Percentiles rank a stretch among this genome's conserved stretches.
Conservation (phyloP, 768 basidiomycete species). For the Trametes gibbosa region DNA sequence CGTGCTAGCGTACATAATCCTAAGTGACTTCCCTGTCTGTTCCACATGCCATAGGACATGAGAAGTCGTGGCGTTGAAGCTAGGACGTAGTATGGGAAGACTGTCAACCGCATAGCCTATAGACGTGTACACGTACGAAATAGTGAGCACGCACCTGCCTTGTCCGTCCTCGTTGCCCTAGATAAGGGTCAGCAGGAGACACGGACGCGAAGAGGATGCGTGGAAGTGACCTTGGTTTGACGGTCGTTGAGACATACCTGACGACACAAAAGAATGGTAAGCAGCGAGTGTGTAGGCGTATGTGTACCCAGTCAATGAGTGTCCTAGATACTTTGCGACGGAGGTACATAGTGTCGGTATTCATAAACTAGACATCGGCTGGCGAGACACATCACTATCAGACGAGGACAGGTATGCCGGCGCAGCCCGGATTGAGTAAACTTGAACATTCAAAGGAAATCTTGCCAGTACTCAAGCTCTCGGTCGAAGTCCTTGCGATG, state of each 20-base stretch:
- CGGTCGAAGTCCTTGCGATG: constrained; percentile 33
- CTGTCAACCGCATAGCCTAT: too few species aligned
- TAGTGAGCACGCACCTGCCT: too few species aligned
- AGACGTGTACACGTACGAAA: too few species aligned
- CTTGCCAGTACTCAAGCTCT: constrained; percentile 14
- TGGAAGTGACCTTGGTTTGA: too few species aligned
- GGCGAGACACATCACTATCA: neutral
- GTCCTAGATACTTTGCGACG: neutral
- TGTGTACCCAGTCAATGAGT: too few species aligned
- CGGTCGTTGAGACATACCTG: neutral
- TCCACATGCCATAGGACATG: too few species aligned
- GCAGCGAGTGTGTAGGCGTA: neutral
- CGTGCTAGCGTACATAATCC: too few species aligned
- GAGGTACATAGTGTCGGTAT: neutral
- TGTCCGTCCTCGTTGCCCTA: too few species aligned
- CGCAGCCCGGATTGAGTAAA: neutral
- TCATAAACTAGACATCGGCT: neutral
- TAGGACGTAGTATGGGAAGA: too few species aligned
- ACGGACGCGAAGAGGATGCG: too few species aligned
- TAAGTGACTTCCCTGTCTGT: too few species aligned
- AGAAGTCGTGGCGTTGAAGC: too few species aligned
- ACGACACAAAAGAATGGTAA: neutral
- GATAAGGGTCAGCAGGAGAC: neutral
- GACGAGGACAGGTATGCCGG: neutral
- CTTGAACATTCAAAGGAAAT: neutral